A percentile compares a stretch with the other conserved stretches of the same genome.
phyloP scores from a whole-genome alignment of 495 filamentous ascomycete genomes.

The Penicillium egyptiacum region DNA sequence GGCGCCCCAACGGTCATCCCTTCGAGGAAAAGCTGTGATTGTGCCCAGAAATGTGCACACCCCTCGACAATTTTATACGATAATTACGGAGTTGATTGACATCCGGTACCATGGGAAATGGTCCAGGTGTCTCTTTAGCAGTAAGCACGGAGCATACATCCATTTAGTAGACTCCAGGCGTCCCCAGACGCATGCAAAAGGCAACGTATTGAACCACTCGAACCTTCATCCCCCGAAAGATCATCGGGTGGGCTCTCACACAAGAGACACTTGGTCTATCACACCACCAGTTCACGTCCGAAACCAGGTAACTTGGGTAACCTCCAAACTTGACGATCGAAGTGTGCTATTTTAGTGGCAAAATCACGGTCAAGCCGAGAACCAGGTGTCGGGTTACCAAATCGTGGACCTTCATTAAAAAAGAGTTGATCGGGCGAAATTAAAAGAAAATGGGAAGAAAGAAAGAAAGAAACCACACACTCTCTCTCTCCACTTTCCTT shows the following conservation, averaged over 20 bases:
- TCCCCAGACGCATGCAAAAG: constrained; percentile 8
- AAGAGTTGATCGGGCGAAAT: neutral
- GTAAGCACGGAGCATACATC: constrained; percentile 4
- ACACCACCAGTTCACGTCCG: constrained; percentile 10
- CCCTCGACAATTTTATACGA: neutral
- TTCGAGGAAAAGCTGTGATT: neutral
- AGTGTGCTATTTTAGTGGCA: constrained; percentile 14
- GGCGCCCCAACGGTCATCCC: constrained; percentile 6
- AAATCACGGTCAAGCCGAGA: constrained; percentile 13
- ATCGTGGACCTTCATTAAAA: constrained; percentile 1
- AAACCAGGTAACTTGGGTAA: constrained; percentile 11
- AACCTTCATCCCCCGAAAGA: constrained; percentile 4
- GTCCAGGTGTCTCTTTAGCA: neutral
- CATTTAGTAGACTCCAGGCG: neutral
- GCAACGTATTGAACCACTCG: constrained; percentile 1
- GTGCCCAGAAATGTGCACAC: neutral
- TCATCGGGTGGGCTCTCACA: constrained; percentile 8
- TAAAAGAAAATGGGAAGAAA: neutral
- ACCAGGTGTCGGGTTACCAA: neutral
- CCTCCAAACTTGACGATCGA: constrained; percentile 15
- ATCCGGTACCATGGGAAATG: constrained; percentile 24
- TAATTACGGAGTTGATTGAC: constrained; percentile 8
- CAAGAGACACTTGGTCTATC: constrained; percentile 4
- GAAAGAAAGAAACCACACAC: neutral
- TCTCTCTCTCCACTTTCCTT: constrained; percentile 11